Evolutionary conservation across 805 yeast species (phyloP).

Genomic region (Cyberlindnera mississippiensis): DNA sequence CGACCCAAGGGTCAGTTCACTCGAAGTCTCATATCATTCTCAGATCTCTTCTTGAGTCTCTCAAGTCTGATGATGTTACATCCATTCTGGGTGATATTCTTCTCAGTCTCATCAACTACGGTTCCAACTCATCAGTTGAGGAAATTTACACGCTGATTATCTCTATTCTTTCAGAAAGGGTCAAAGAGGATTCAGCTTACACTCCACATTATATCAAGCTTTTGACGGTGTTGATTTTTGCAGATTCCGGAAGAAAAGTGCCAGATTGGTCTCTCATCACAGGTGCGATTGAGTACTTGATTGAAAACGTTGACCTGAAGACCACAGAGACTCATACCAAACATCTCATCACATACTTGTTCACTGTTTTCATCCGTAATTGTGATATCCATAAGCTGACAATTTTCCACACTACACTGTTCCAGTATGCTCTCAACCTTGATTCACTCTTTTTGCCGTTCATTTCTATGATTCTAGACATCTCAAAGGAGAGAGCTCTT

Average conservation of each 20-base stretch:
- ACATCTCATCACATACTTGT: slow-evolving; percentile 38
- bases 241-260: slow-evolving; percentile 68
- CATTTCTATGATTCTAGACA: slow-evolving; percentile 40
- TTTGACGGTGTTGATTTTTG: slow-evolving; percentile 48
- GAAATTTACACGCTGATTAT: slow-evolving; percentile 39
- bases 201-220: slow-evolving; percentile 29
- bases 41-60: slow-evolving; percentile 37
- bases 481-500: slow-evolving; percentile 42
- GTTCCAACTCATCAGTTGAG: slow-evolving; percentile 43
- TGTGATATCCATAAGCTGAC: slow-evolving; percentile 45
- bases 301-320: slow-evolving; percentile 3
- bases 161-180: slow-evolving; percentile 19
- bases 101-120: slow-evolving; percentile 49
- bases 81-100: slow-evolving; percentile 57
- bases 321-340: slow-evolving; percentile 5
- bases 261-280: slow-evolving; percentile 43
- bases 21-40: slow-evolving; percentile 60
- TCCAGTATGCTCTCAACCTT: slow-evolving; percentile 36
- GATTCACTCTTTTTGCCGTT: slow-evolving; percentile 41
- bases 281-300: slow-evolving; percentile 20
- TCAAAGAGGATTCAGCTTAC: slow-evolving; percentile 15
- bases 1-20: slow-evolving; percentile 69
- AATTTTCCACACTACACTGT: slow-evolving; percentile 41
- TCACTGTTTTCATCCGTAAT: slow-evolving; percentile 52
- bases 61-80: slow-evolving; percentile 23